Base-by-base conservation (phyloP, 2,329 filamentous ascomycete species). In the Dendryphion nanum region DNA sequence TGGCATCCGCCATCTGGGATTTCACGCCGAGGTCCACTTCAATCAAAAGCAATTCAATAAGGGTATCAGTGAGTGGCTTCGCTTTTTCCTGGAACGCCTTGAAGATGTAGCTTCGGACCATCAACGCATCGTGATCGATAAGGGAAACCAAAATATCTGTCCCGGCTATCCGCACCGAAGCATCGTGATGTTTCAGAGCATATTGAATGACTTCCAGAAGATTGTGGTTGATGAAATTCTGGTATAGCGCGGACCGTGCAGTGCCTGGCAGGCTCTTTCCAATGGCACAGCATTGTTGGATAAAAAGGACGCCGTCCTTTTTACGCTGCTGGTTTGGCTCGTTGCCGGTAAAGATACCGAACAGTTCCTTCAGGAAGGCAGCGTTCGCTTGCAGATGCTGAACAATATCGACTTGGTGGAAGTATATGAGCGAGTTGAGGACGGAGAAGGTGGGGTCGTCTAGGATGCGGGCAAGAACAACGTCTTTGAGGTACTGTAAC, bases 381-480 rank as follows among this genome's bases (percentile, higher is more conserved):
- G 73, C 73, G 55, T 95, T 95, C 18, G 76, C 77, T 65, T 96
- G 90, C n/a, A 98, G 76, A 67, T 97, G 88, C 59, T 91, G 87
- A 34, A 98, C 85, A 59, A 98, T 96, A 59, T 97, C 93, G 54
- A 97, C 90, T 70, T 98, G 93, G 70, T 97, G 93, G 76, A 95
- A 98, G 72, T 96, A 98, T 51, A 98, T 98, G 53, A 97, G 78
- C 35, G 89, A 95, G 69, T 97, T 98, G 48, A 98, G 82, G 18
- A 97, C 90, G 17, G 89, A 95, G 66, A 97, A 98, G 15, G 93
- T 98, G 34, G 91, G 91, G 64, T 98, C 93, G 67, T 98, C 93
- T 44, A 98, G 77, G 47, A 98, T 97, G 46, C 93, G 82, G 19
- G 93, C 93, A 30, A 98, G 78, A 1, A 97, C 91, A n/a, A 98